A percentile compares a stretch with the other conserved stretches of the same genome.
Conservation (phyloP, 2,329 filamentous ascomycete species). For the Cercospora beticola region DNA sequence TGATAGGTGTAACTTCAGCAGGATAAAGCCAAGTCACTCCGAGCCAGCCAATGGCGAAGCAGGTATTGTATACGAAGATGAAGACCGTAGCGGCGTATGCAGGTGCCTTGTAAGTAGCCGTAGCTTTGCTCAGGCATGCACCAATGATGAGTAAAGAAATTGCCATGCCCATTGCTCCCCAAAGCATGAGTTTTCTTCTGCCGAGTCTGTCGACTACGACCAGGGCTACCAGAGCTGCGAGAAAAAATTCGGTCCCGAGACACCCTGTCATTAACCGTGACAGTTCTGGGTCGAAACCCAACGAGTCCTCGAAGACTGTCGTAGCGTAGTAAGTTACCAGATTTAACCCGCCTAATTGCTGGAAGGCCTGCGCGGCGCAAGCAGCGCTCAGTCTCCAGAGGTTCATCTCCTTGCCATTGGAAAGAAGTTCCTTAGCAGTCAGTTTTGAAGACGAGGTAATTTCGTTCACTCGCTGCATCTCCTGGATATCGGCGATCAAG, state of each 20-base stretch:
- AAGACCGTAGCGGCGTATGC: constrained; percentile 35
- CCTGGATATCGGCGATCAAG: constrained; percentile 55
- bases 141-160: constrained; percentile 28
- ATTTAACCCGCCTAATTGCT: constrained; percentile 39
- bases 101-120: constrained; percentile 18
- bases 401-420: constrained; percentile 44
- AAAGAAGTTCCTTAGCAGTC: constrained; percentile 31
- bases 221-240: constrained; percentile 48
- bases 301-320: constrained; percentile 53
- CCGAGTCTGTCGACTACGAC: constrained; percentile 65
- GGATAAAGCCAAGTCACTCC: constrained; percentile 37
- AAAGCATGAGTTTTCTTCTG: constrained; percentile 42
- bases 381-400: constrained; percentile 47
- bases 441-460: constrained; percentile 17
- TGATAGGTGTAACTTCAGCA: constrained; percentile 44
- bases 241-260: constrained; percentile 31
- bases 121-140: constrained; percentile 18
- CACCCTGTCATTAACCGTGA: constrained; percentile 29
- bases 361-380: constrained; percentile 48
- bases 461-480: constrained; percentile 21
- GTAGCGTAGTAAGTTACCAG: constrained; percentile 41
- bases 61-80: constrained; percentile 34
- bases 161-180: constrained; percentile 31
- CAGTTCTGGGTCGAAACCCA: constrained; percentile 41
- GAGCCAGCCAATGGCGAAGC: constrained; percentile 36